These are phyloP conservation scores for Sarocladium oryzae DNA, from an alignment of 2,329 filamentous ascomycete species.

Conservation along the genomic window DNA sequence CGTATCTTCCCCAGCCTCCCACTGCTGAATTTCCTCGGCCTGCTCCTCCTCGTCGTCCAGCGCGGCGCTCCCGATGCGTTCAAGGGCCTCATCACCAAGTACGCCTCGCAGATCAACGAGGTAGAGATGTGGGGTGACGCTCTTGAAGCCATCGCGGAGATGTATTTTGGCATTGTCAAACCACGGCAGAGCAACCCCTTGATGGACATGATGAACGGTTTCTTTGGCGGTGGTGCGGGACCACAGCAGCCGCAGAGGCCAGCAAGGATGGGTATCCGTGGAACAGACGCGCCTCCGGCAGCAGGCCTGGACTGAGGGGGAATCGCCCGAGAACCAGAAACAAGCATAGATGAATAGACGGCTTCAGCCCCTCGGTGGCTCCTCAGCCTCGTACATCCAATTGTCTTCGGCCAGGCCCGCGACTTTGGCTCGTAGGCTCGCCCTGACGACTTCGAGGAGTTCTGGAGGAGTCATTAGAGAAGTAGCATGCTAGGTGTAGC, in stretches of 20 bases:
- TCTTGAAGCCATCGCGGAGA: slow-evolving; percentile 82
- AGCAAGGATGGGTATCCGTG: slow-evolving; percentile 51
- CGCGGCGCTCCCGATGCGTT: slow-evolving; percentile 73
- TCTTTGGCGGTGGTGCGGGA: slow-evolving; percentile 72
- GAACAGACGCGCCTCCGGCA: neutral
- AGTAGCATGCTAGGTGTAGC: slow-evolving; percentile 9
- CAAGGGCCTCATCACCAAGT: slow-evolving; percentile 75
- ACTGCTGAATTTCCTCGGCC: slow-evolving; percentile 87
- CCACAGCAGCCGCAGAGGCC: slow-evolving; percentile 31
- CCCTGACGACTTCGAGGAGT: slow-evolving; percentile 61
- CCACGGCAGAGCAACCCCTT: slow-evolving; percentile 87
- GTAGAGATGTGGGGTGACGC: slow-evolving; percentile 72
- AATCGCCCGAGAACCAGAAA: no score
- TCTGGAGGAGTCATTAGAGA: slow-evolving; percentile 35
- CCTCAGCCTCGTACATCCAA: slow-evolving; percentile 83
- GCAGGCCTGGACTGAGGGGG: slow-evolving; percentile 10
- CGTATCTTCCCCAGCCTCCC: slow-evolving; percentile 85
- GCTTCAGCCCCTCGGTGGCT: slow-evolving; percentile 33
- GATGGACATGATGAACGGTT: slow-evolving; percentile 95
- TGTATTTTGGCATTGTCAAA: slow-evolving; percentile 91
- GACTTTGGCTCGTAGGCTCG: slow-evolving; percentile 66
- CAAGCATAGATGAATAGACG: neutral
- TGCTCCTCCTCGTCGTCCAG: slow-evolving; percentile 78
- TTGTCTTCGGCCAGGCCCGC: slow-evolving; percentile 71
- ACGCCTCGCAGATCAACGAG: slow-evolving; percentile 72